Conservation (phyloP, 306 rosid genomes). For the Pachyrhizus erosus region DNA sequence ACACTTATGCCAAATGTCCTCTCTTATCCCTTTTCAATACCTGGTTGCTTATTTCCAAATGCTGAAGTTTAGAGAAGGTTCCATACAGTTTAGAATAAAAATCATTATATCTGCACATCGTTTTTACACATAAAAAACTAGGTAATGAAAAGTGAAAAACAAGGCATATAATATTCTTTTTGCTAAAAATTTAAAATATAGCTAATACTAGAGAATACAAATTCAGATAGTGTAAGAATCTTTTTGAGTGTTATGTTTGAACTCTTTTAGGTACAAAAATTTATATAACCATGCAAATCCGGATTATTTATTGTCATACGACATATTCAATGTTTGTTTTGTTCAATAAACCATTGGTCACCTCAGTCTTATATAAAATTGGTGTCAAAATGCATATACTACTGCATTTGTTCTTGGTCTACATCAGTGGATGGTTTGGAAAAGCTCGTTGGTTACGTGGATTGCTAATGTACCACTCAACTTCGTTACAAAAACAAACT, state of each 20-base stretch:
- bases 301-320: neutral
- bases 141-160: neutral
- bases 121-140: too few species aligned
- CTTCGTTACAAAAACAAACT: neutral
- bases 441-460: neutral
- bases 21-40: neutral
- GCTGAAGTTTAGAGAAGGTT: neutral
- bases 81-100: too few species aligned
- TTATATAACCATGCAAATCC: neutral
- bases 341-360: neutral
- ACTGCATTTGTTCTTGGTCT: neutral
- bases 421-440: neutral
- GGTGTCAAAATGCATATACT: neutral
- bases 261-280: neutral
- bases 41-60: neutral
- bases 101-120: too few species aligned
- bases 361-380: neutral
- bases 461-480: neutral
- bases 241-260: neutral
- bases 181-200: neutral
- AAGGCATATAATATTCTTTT: neutral
- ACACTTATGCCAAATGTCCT: conserved; percentile 38
- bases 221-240: neutral
- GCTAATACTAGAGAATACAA: neutral
- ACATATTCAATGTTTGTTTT: too few species aligned